phyloP scores from a whole-genome alignment of 192 early-diverging fungal species.

The Spizellomyces punctatus region DNA sequence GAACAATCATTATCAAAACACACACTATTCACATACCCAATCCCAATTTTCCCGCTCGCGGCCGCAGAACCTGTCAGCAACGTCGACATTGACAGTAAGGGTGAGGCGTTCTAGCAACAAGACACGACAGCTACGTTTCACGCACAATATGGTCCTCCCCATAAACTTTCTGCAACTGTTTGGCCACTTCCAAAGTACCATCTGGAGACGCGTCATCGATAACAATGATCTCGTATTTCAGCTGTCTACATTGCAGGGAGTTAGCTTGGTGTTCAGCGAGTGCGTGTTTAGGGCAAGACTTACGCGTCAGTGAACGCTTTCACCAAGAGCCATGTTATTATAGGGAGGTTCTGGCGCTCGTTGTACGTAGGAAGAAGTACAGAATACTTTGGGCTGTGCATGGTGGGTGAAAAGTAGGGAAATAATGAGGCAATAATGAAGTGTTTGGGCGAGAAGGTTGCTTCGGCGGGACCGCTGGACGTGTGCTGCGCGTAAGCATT shows the following conservation, averaged over 20 bases:
- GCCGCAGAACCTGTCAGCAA: constrained; percentile 70
- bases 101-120: background rate
- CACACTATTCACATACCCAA: constrained; percentile 49
- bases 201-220: constrained; percentile 96
- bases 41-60: constrained; percentile 94
- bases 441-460: too few species aligned
- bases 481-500: too few species aligned
- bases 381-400: constrained; percentile 68
- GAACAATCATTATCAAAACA: background rate
- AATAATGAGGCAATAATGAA: too few species aligned
- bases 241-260: constrained; percentile 48
- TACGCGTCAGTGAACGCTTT: constrained; percentile 78
- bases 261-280: background rate
- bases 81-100: background rate
- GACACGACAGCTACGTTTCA: background rate
- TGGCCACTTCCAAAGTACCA: constrained; percentile 91
- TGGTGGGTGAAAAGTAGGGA: background rate
- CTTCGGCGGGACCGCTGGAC: too few species aligned
- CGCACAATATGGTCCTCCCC: constrained; percentile 85
- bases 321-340: constrained; percentile 89
- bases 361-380: constrained; percentile 99
- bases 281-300: background rate
- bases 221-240: constrained; percentile 96
- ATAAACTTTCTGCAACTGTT: constrained; percentile 83
- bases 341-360: constrained; percentile 94